These are phyloP conservation scores for Microstegium vimineum DNA, from an alignment of 176 grass and related monocot genomes.

Conservation along the genomic window DNA sequence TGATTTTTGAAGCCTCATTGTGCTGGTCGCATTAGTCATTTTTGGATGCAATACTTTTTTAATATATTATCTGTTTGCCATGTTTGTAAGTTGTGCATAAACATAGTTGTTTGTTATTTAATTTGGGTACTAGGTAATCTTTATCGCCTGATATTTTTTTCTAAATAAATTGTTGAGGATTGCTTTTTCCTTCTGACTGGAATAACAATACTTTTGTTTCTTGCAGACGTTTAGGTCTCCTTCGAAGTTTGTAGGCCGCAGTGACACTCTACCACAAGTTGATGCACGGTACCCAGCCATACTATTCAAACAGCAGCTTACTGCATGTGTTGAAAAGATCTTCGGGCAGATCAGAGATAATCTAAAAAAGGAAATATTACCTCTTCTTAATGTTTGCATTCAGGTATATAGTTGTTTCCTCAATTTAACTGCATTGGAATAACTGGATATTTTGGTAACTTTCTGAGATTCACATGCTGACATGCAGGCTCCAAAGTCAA, in stretches of 20 bases:
- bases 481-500: conserved; percentile 85
- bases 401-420: conserved; percentile 55
- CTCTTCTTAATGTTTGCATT: conserved; percentile 90
- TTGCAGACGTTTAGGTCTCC: conserved; percentile 61
- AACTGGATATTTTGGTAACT: neutral
- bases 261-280: conserved; percentile 68
- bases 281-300: conserved; percentile 93
- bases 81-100: neutral
- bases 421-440: neutral
- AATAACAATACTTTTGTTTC: neutral
- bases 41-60: neutral
- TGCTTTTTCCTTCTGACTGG: neutral
- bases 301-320: conserved; percentile 95
- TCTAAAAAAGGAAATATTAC: conserved; percentile 92
- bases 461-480: conserved; percentile 37
- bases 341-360: conserved; percentile 95
- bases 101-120: neutral
- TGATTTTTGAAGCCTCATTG: neutral
- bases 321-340: conserved; percentile 94
- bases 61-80: neutral
- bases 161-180: neutral
- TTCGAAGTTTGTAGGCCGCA: conserved; percentile 57
- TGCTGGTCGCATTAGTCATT: neutral
- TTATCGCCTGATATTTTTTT: neutral
- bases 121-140: neutral